Percentiles rank a stretch among this genome's conserved stretches.
These are phyloP conservation scores for Phaffia tasmanica DNA, from an alignment of 768 basidiomycete species.

Conservation along the genomic window DNA sequence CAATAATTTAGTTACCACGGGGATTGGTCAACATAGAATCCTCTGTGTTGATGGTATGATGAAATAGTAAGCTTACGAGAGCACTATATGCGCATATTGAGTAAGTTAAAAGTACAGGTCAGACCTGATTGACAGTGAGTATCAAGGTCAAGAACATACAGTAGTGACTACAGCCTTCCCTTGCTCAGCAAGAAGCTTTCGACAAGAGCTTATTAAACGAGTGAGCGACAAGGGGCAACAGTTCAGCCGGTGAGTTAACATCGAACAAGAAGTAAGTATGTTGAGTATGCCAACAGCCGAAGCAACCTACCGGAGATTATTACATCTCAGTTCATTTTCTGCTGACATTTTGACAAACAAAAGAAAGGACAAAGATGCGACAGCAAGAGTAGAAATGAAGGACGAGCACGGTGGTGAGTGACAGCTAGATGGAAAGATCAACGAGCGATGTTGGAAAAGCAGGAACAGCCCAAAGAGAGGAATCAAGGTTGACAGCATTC, in stretches of 20 bases:
- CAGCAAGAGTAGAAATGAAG: too few relatives aligned
- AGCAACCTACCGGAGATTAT: conserved; percentile 16
- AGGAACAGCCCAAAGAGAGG: too few relatives aligned
- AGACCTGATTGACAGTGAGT: neutral
- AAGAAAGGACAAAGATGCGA: too few relatives aligned
- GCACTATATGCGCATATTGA: conserved; percentile 5
- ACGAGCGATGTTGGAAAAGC: too few relatives aligned
- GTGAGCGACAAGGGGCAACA: too few relatives aligned
- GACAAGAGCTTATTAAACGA: neutral
- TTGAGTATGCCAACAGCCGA: neutral
- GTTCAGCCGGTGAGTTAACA: neutral
- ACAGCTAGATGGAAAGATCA: too few relatives aligned
- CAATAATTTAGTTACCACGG: neutral
- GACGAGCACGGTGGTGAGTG: too few relatives aligned
- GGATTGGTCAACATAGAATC: neutral
- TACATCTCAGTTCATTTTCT: conserved; percentile 21
- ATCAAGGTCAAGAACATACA: neutral
- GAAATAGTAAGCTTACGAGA: conserved; percentile 11
- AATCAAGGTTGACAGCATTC: too few relatives aligned
- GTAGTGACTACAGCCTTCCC: conserved; percentile 24
- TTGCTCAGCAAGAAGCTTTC: conserved; percentile 17
- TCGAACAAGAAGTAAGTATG: neutral
- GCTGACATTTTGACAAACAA: too few relatives aligned
- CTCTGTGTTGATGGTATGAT: neutral
- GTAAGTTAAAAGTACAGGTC: neutral